Evolutionary conservation across 306 rosid species (phyloP).

Genomic region (Gastrolobium villosum): DNA sequence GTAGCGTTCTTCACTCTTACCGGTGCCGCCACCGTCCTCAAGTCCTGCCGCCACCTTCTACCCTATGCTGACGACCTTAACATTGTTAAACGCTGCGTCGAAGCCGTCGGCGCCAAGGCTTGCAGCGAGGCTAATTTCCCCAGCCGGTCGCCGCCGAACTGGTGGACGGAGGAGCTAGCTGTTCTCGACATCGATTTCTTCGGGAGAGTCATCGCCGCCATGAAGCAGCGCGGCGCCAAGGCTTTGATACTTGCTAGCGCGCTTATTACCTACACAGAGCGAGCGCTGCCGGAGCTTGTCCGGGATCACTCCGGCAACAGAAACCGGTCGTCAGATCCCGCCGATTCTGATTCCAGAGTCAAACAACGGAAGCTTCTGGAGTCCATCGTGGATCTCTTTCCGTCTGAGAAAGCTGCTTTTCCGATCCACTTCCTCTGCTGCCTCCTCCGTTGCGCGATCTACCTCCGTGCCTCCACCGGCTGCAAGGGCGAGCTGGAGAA

Average conservation of each 20-base stretch:
- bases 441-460: constrained; percentile 70
- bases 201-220: constrained; percentile 57
- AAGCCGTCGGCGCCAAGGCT: constrained; percentile 65
- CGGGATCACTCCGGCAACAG: constrained; percentile 73
- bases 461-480: constrained; percentile 53
- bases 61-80: constrained; percentile 66
- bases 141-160: constrained; percentile 73
- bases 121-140: constrained; percentile 81
- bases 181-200: constrained; percentile 64
- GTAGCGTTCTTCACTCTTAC: constrained; percentile 74
- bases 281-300: constrained; percentile 70
- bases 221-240: constrained; percentile 69
- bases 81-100: constrained; percentile 70
- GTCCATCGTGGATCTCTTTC: constrained; percentile 67
- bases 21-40: constrained; percentile 71
- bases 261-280: constrained; percentile 70
- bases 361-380: constrained; percentile 63
- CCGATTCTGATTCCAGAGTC: constrained; percentile 43
- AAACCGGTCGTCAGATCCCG: neutral
- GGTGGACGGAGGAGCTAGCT: constrained; percentile 87
- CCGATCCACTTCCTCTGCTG: constrained; percentile 81
- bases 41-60: constrained; percentile 67
- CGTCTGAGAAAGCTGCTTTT: constrained; percentile 69
- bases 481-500: constrained; percentile 77
- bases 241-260: constrained; percentile 55